Evolutionary conservation across 495 filamentous ascomycete species (phyloP).

Genomic region (Entonaema liquescens): DNA sequence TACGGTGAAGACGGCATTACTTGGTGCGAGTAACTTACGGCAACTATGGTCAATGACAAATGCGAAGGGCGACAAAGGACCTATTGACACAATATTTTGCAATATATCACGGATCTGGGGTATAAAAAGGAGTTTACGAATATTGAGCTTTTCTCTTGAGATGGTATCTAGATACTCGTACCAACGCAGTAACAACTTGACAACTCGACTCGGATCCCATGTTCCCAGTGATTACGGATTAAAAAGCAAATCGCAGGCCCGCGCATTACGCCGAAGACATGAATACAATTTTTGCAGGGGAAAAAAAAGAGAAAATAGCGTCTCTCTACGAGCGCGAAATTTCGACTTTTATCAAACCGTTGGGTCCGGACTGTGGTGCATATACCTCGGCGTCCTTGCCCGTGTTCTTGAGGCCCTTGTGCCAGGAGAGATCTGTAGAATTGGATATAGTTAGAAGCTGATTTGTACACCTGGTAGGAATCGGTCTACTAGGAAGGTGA

Average conservation of each 20-base stretch:
- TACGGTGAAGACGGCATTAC: background rate
- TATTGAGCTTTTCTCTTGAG: constrained; percentile 4
- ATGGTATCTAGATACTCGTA: constrained; percentile 32
- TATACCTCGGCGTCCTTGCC: constrained; percentile 97
- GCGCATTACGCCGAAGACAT: constrained; percentile 27
- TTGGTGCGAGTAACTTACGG: background rate
- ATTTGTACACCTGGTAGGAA: too few species aligned
- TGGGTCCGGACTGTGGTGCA: constrained; percentile 90
- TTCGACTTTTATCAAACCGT: constrained; percentile 95
- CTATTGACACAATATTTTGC: too few species aligned
- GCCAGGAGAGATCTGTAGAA: constrained; percentile 87
- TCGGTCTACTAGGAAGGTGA: too few species aligned
- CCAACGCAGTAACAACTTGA: constrained; percentile 15
- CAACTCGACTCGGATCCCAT: constrained; percentile 5
- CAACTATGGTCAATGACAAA: background rate
- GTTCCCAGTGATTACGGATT: constrained; percentile 15
- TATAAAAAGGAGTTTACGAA: background rate
- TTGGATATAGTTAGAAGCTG: constrained; percentile 15
- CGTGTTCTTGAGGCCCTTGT: constrained; percentile 96
- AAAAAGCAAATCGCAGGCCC: constrained; percentile 20
- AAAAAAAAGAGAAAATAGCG: background rate
- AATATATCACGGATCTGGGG: background rate
- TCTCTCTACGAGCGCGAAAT: constrained; percentile 68
- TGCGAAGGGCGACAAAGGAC: background rate
- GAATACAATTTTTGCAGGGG: constrained; percentile 8